Evolutionary conservation across 2,329 filamentous ascomycete genomes (phyloP), one percentile per base, ranked within the genome.

Genomic region (Fusarium sp.): DNA sequence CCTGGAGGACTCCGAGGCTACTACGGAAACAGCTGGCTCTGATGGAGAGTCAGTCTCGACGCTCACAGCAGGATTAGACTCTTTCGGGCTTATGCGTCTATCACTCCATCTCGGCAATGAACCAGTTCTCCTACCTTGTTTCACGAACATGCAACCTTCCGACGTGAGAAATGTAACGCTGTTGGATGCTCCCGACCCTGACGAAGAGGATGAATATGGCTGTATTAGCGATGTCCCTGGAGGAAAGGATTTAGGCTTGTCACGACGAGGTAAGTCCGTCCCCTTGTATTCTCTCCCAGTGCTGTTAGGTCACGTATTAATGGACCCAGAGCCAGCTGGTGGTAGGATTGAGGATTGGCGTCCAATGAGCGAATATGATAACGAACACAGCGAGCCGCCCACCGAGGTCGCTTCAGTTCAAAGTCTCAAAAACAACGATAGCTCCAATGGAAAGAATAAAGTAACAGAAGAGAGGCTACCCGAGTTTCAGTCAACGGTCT

Each of bases 51-150:
- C 74, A 8, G 61, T 63, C 20, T 66, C 50, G 40, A 71, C 70
- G 5, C 7, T 72, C 17, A 68, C 46, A 28, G 52, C 61, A 38
- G 65, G 48, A 34, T 49, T 28, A 13, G 20, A 45, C 20, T 36
- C 40, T n/a, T 10, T 52, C 10, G 63, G 56, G 3, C 78, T 73
- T 49, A 74, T 76, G 17, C 75, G 78, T 3, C 64, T 80, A 22
- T 80, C 78, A 6, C 71, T 80, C 24, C 74, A 80, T 51, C 69
- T 80, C 5, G 76, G 72, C 8, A 60, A 59, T 8, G 58, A 76
- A 36, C 64, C 68, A 3, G 54, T 67, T 14, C 58, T 78, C 18
- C 61, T 77, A 15, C 72, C 76, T 6, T 63, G 69, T 10, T 66
- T 79, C 45, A 65, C 75, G 57, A 69, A 72, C 24, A 43, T 72